phyloP scores from a whole-genome alignment of 805 yeast genomes.

The Metschnikowia similis region DNA sequence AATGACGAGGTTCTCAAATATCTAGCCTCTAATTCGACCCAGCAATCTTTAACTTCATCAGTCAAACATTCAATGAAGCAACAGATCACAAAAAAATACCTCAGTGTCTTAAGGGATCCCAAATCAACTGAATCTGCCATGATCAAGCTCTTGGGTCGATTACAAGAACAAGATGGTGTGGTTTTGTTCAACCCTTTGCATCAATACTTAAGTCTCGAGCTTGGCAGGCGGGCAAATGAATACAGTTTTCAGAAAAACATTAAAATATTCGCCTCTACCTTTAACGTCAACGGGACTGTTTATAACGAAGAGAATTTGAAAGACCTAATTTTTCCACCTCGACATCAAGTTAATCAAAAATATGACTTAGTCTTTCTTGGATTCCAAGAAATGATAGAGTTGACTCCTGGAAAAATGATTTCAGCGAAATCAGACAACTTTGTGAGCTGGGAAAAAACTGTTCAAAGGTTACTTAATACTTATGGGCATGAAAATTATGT shows the following conservation, averaged over 20 bases:
- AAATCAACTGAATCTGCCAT: conserved; percentile 39
- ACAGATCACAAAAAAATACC: conserved; percentile 33
- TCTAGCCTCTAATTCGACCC: conserved; percentile 34
- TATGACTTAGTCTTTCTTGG: conserved; percentile 81
- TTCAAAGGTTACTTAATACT: conserved; percentile 44
- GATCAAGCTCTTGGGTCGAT: conserved; percentile 47
- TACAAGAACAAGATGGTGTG: conserved; percentile 43
- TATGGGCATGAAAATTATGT: conserved; percentile 42
- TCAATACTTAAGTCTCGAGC: conserved; percentile 43
- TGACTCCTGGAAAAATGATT: conserved; percentile 78
- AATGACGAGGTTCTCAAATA: conserved; percentile 40
- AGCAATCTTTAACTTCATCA: conserved; percentile 40
- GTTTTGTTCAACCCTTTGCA: conserved; percentile 50
- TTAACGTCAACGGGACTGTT: conserved; percentile 50
- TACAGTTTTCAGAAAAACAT: conserved; percentile 40
- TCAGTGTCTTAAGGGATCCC: conserved; percentile 40
- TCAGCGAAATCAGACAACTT: conserved; percentile 64
- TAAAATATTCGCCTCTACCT: conserved; percentile 45
- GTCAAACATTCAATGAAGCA: conserved; percentile 29
- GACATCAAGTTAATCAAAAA: conserved; percentile 24
- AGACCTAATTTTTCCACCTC: conserved; percentile 44
- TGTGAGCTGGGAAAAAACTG: conserved; percentile 60
- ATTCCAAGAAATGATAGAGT: conserved; percentile 81
- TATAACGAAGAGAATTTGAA: conserved; percentile 38
- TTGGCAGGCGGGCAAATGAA: conserved; percentile 36